Evolutionary conservation across 106 monocot genomes (phyloP).

Genomic region (Acorus calamus): DNA sequence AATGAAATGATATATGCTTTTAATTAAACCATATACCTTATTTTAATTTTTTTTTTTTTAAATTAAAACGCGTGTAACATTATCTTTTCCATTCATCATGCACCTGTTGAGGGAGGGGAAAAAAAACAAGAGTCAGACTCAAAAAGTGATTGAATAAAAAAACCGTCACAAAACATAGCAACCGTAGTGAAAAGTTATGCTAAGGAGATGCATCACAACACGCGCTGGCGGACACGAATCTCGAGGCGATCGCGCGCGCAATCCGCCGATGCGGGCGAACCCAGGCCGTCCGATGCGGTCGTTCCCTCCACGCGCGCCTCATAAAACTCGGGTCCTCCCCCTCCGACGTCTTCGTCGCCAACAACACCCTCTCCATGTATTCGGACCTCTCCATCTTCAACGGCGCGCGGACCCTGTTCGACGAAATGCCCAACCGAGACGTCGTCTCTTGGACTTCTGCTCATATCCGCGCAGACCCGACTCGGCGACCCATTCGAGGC

Average conservation of each 20-base stretch:
- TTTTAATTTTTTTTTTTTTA: no score
- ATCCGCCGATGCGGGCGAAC: slow-evolving; percentile 17
- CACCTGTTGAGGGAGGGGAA: no score
- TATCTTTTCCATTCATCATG: no score
- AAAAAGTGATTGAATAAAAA: no score
- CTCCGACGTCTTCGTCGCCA: slow-evolving; percentile 31
- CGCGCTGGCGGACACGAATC: not conserved
- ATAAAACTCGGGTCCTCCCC: slow-evolving; percentile 30
- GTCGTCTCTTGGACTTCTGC: slow-evolving; percentile 66
- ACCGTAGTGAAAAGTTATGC: no score
- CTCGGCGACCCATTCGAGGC: slow-evolving; percentile 42
- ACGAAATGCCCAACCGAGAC: slow-evolving; percentile 58
- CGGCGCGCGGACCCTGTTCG: slow-evolving; percentile 42
- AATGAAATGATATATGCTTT: no score
- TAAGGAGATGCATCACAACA: no score
- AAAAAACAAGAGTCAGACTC: no score
- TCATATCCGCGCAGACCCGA: slow-evolving; percentile 32
- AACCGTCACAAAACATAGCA: no score
- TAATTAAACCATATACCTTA: no score
- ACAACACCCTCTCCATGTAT: slow-evolving; percentile 58
- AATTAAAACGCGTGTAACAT: no score
- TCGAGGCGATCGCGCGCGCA: slow-evolving; percentile 21
- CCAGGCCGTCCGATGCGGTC: slow-evolving; percentile 9
- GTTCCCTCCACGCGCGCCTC: slow-evolving; percentile 39
- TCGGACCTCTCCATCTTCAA: slow-evolving; percentile 10